Base-by-base conservation (phyloP, 352 stramenopile genomes). In the Pythium grandisporangium region DNA sequence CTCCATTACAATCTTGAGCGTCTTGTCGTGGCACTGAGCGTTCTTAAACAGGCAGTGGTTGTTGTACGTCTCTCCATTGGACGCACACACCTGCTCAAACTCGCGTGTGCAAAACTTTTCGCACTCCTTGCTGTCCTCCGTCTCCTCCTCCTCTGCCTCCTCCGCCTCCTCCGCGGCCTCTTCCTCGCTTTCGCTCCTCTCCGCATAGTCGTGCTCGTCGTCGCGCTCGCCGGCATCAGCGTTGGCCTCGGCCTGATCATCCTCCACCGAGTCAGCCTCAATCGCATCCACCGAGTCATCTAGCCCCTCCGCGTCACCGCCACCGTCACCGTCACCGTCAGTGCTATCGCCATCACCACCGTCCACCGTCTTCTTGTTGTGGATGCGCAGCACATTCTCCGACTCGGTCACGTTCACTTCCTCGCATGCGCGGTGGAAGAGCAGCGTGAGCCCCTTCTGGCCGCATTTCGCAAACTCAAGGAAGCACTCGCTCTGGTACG, bases 21-120 rank as follows among this genome's bases (percentile, higher is more conserved):
- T 50, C 2, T 33, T 6, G 27, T 50, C 32, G 14, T 27, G 26
- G 32, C 49, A 57, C 0, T 43, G 29, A 16, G 45, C 51, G 29
- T 43, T 59, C 45, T 61, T 42, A 26, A 48, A 61, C 12, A 48
- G 42, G 27, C 53, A 61, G n/a, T 56, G 35, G 53, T 61, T 61
- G 41, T 51, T 53, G 33, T 61, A 61, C 13, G 53, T 61, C 32
- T 51, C 47, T 23, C 46, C 46, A 37, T 61, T 42, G 2, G 46
- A 56, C n/a, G 35, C 53, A n/a, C 53, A 61, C 3, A 61, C 30
- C 24, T 16, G 26, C 16, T 55, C 40, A 3, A 55, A 22, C 14
- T 54, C 41, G 4, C 45, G 41, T 16, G 45, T 33, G 32, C 52
- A 60, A 25, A 16, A 34, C 40, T 55, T 54, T 3, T 43, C 30